Evolutionary conservation across 1,284 basidiomycete genomes (phyloP).

Genomic region (Peniophora sp.): DNA sequence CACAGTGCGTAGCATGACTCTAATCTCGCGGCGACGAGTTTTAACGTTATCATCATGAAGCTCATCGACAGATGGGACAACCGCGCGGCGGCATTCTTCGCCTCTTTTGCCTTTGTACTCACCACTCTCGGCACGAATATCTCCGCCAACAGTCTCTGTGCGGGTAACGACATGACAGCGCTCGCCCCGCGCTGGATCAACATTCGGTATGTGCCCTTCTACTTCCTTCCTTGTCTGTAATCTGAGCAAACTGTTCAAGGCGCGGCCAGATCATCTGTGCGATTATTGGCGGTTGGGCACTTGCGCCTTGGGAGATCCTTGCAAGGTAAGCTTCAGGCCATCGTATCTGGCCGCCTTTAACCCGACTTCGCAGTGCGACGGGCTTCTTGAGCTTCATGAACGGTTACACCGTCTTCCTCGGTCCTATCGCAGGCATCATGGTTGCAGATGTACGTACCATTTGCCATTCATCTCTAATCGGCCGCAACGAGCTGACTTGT

Average conservation of each 20-base stretch:
- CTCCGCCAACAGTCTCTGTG: constrained; percentile 67
- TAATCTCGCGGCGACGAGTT: no score
- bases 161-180: constrained; percentile 73
- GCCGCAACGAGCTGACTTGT: constrained; percentile 1
- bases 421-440: constrained; percentile 70
- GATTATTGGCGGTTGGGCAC: constrained; percentile 58
- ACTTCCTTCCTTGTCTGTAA: no score
- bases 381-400: constrained; percentile 53
- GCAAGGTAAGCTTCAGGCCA: constrained; percentile 24
- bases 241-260: neutral
- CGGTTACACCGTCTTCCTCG: constrained; percentile 67
- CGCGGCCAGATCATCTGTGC: constrained; percentile 71
- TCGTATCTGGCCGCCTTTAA: neutral
- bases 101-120: constrained; percentile 57
- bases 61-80: constrained; percentile 68
- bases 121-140: constrained; percentile 72
- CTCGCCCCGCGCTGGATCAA: constrained; percentile 65
- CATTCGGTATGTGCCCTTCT: constrained; percentile 31
- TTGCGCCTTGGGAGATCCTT: constrained; percentile 49
- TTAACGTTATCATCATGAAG: no score
- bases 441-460: constrained; percentile 60
- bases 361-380: constrained; percentile 27
- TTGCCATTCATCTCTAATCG: neutral
- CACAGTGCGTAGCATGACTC: constrained; percentile 1
- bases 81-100: constrained; percentile 74